A percentile compares a stretch with the other conserved stretches of the same genome.
These are phyloP conservation scores for Amauroascus verrucosus DNA, from an alignment of 2,329 filamentous ascomycete species.

Conservation along the genomic window DNA sequence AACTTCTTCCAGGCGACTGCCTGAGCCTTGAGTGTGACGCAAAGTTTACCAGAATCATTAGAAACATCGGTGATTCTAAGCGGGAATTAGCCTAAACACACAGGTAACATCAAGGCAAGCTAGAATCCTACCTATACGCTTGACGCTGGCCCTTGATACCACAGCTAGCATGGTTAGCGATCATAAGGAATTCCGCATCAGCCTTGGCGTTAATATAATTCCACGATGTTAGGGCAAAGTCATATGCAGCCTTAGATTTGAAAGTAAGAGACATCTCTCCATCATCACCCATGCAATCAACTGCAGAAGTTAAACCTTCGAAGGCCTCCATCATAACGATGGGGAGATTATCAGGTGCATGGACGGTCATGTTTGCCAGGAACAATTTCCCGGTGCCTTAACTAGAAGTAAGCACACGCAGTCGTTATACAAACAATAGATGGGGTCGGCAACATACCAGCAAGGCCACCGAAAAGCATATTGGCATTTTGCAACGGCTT, in stretches of 20 bases:
- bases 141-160: constrained; percentile 23
- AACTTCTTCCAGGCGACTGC: constrained; percentile 19
- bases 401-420: neutral
- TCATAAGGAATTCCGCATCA: constrained; percentile 24
- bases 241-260: constrained; percentile 22
- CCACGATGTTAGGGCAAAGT: constrained; percentile 25
- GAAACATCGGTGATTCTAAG: constrained; percentile 17
- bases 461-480: constrained; percentile 23
- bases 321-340: constrained; percentile 29
- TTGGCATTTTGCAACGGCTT: constrained; percentile 18
- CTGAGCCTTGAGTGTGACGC: constrained; percentile 17
- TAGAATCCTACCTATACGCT: constrained; percentile 19
- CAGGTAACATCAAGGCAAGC: neutral
- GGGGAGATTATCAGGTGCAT: constrained; percentile 21
- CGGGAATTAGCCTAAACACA: neutral
- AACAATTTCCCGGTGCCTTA: constrained; percentile 19
- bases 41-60: constrained; percentile 16
- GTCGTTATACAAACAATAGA: neutral
- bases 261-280: constrained; percentile 25
- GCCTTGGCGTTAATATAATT: constrained; percentile 23
- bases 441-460: constrained; percentile 14
- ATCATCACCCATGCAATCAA: constrained; percentile 23
- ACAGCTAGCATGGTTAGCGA: constrained; percentile 27
- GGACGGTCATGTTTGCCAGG: constrained; percentile 28
- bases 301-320: constrained; percentile 22